Base-by-base conservation (phyloP, 805 yeast genomes). In the Groenewaldozyma tartarivorans region DNA sequence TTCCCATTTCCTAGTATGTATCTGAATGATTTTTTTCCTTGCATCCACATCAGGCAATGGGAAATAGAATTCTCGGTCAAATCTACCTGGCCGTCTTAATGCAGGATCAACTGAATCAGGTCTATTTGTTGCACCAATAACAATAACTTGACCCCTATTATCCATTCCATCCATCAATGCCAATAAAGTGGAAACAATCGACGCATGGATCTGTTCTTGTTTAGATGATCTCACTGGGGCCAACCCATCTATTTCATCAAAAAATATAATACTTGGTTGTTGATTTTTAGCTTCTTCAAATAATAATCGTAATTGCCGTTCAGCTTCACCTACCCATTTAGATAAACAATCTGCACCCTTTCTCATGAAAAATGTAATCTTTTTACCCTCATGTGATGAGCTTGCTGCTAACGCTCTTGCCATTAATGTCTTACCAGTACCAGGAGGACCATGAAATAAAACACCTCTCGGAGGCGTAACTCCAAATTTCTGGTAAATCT, bases 101-200 rank as follows among this genome's bases (percentile, higher is more conserved):
- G 98, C 98, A 1, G 98, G 96, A 61, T 92, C 98, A n/a, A 92
- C 84, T 0, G 96, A 83, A 62, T 92, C 97, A 0, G 98, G 98
- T 55, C 98, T 69, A 62, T 92, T 92, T 0, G 98, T 92, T 1
- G 98, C 98, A 44, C 98, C 98, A 51, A 92, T 88, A 2, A 92
- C 96, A 48, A 92, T 90, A 16, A 92, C 97, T 58, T 92, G 97
- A 5, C 98, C 98, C 58, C 97, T 76, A 51, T 87, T 87, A 58
- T 90, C 97, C 97, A 92, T 92, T 53, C 98, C 98, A 61, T 92
- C 98, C 98, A 92, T 92, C 39, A 92, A 66, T 0, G 98, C 97
- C 48, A 92, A 72, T 53, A 92, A 65, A 0, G 98, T 92, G 4
- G 96, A 87, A 2, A 92, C 98, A 45, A 92, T 92, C 47, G 95